Conservation (phyloP, 148 eudicot genomes). For the Gaultheria prostrata region DNA sequence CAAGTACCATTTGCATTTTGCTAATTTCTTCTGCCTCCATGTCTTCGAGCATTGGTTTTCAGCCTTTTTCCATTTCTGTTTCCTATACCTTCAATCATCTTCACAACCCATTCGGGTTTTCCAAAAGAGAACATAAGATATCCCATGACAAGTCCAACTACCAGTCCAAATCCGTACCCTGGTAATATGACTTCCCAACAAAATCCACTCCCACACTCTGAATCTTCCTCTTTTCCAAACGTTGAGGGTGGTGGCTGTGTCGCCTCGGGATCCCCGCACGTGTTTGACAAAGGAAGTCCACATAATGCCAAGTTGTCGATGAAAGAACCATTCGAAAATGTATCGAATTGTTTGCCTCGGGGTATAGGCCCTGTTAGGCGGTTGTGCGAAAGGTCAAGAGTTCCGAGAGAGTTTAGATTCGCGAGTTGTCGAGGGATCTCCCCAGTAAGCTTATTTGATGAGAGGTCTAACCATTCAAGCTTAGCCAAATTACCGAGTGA, state of each 20-base stretch:
- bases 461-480: slow-evolving; percentile 2
- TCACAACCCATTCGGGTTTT: background rate
- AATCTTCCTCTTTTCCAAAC: background rate
- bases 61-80: background rate
- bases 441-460: background rate
- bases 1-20: background rate
- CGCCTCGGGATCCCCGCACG: background rate
- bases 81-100: background rate
- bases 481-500: background rate
- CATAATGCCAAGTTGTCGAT: background rate
- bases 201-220: background rate
- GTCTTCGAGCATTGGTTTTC: background rate
- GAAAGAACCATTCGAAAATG: background rate
- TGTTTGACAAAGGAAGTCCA: background rate
- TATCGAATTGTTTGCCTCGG: background rate
- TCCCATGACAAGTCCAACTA: background rate
- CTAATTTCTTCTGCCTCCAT: background rate
- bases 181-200: background rate
- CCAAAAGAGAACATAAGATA: background rate
- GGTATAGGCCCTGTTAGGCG: background rate
- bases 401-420: background rate
- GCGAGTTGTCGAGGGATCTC: background rate
- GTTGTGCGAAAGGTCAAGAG: background rate
- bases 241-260: background rate
- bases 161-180: background rate